Evolutionary conservation across 2,329 filamentous ascomycete species (phyloP).

Genomic region (Akanthomyces muscarius): DNA sequence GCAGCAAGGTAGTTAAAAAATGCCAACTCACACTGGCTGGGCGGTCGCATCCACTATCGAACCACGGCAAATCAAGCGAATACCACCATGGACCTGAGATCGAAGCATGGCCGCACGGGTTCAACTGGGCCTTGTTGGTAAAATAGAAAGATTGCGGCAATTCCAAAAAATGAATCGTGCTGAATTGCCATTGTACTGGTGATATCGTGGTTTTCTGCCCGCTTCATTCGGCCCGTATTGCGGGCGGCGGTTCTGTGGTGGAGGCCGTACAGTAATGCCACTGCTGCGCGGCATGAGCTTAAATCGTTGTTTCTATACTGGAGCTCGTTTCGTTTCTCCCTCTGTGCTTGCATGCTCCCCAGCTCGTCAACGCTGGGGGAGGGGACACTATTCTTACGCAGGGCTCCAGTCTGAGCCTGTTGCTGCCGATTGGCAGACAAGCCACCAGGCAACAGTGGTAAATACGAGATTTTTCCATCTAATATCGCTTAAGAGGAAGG

Average conservation of each 20-base stretch:
- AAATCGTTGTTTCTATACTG: neutral
- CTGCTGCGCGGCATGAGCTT: neutral
- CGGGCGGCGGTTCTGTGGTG: neutral
- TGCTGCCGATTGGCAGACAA: no score
- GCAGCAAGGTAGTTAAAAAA: neutral
- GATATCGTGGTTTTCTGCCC: neutral
- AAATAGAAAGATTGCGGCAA: neutral
- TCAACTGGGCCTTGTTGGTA: neutral
- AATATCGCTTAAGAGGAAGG: no score
- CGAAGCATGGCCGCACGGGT: neutral
- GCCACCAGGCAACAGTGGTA: no score
- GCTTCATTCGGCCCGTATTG: slow-evolving; percentile 1
- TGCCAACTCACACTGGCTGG: neutral
- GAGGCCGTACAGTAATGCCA: neutral
- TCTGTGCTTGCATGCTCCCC: neutral
- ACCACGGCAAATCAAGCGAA: neutral
- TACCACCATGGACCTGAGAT: neutral
- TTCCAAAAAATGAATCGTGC: neutral
- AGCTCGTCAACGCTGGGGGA: neutral
- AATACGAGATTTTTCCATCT: no score
- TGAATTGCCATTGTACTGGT: neutral
- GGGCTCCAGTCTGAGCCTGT: neutral
- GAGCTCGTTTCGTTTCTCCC: neutral
- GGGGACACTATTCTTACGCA: neutral
- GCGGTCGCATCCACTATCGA: neutral